Evolutionary conservation across 2,329 filamentous ascomycete species (phyloP).

Genomic region (Aspergillus novoparasiticus): DNA sequence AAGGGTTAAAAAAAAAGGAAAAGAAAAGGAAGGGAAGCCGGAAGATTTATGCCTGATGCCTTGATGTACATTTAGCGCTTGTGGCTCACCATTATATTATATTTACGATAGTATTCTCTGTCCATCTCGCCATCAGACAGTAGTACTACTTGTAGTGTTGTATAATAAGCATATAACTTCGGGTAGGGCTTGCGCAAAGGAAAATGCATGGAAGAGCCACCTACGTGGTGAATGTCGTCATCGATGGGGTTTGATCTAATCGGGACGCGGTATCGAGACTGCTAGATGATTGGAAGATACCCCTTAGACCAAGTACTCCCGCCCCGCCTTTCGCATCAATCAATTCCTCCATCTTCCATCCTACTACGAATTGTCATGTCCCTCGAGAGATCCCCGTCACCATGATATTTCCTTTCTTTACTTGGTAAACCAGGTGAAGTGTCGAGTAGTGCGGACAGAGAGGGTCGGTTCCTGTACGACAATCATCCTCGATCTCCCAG

Average conservation of each 20-base stretch:
- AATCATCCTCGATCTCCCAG: not conserved
- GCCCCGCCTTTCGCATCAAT: not conserved
- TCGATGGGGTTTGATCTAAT: not conserved
- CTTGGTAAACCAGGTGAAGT: not conserved
- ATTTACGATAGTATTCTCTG: not conserved
- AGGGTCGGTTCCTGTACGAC: not conserved
- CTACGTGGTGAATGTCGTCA: constrained; percentile 3
- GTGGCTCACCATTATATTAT: constrained; percentile 3
- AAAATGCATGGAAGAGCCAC: not conserved
- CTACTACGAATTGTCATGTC: not conserved
- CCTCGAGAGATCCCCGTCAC: not conserved
- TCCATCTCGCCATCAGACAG: too few relatives aligned
- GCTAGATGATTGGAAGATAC: not conserved
- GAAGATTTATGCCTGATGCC: constrained; percentile 19
- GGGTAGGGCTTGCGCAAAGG: too few relatives aligned
- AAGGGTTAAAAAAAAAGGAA: not conserved
- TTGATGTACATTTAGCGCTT: constrained; percentile 20
- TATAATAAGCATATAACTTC: too few relatives aligned
- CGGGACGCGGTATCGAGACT: not conserved
- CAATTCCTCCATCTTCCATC: not conserved
- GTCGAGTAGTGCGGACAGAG: not conserved
- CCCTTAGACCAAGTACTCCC: not conserved
- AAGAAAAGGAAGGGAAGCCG: constrained; percentile 1
- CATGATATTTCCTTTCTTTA: not conserved
- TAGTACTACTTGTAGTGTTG: too few relatives aligned